Conservation (phyloP, 495 filamentous ascomycete genomes). For the Podospora pseudopauciseta region DNA sequence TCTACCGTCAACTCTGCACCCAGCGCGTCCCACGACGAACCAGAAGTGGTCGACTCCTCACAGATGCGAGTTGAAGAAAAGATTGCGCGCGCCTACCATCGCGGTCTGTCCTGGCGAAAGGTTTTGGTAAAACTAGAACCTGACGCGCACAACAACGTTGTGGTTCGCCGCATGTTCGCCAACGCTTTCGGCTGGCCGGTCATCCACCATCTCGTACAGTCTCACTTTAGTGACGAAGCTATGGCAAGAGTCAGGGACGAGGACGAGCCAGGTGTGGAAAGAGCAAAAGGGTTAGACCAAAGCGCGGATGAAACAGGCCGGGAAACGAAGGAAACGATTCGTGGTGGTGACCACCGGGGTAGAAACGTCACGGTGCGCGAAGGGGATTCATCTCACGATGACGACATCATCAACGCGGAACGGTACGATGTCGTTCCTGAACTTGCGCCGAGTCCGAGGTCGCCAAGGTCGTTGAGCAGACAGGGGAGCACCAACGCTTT, state of each 20-base stretch:
- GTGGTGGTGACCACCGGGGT: background rate
- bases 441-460: slow-evolving; percentile 5
- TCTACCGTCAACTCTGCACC: slow-evolving; percentile 10
- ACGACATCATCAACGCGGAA: slow-evolving; percentile 18
- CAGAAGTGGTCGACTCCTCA: slow-evolving; percentile 50
- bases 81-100: slow-evolving; percentile 92
- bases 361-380: slow-evolving; percentile 12
- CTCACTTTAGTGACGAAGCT: slow-evolving; percentile 75
- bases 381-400: slow-evolving; percentile 21
- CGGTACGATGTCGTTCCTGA: slow-evolving; percentile 12
- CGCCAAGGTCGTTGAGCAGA: background rate
- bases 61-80: slow-evolving; percentile 93
- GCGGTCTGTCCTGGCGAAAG: slow-evolving; percentile 87
- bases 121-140: slow-evolving; percentile 93
- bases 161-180: slow-evolving; percentile 90
- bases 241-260: slow-evolving; percentile 58
- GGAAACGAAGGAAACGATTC: slow-evolving; percentile 31
- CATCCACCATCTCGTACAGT: slow-evolving; percentile 86
- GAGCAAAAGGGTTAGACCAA: slow-evolving; percentile 37
- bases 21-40: slow-evolving; percentile 37
- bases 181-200: slow-evolving; percentile 99
- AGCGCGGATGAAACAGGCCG: slow-evolving; percentile 38
- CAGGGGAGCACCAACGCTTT: slow-evolving; percentile 8
- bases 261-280: slow-evolving; percentile 37
- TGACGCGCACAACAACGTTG: slow-evolving; percentile 97